Percentiles rank a stretch among this genome's conserved stretches.
phyloP scores from a whole-genome alignment of 306 rosid species.

The Malus sieversii region DNA sequence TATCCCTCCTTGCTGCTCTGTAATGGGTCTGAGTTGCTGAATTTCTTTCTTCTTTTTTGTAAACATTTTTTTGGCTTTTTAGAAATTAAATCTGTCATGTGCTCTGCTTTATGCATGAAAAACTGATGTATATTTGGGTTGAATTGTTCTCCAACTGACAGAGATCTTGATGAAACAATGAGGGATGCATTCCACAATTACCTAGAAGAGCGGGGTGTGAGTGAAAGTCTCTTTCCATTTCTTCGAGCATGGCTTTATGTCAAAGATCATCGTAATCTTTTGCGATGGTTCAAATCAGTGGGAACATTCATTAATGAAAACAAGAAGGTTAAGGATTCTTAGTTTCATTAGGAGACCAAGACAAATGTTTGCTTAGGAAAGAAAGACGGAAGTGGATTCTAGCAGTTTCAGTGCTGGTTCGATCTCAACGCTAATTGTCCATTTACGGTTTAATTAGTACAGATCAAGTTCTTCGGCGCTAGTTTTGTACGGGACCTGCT shows the following conservation, averaged over 20 bases:
- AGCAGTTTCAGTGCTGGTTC: not conserved
- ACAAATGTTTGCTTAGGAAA: not conserved
- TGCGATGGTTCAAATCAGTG: conserved; percentile 77
- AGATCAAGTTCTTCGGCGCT: not conserved
- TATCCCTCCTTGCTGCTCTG: not conserved
- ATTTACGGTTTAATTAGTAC: not conserved
- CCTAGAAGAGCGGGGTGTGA: conserved; percentile 83
- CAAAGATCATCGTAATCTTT: conserved; percentile 72
- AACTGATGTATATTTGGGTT: not conserved
- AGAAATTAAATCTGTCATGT: not conserved
- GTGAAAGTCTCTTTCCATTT: conserved; percentile 72
- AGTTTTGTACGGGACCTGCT: no score
- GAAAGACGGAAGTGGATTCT: not conserved
- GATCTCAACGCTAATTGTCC: not conserved
- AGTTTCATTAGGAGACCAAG: not conserved
- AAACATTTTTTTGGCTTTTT: not conserved
- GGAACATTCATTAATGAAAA: conserved; percentile 57
- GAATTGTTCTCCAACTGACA: conserved; percentile 29
- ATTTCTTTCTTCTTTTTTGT: not conserved
- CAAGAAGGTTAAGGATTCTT: conserved; percentile 36
- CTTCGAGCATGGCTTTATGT: conserved; percentile 97
- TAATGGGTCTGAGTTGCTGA: not conserved
- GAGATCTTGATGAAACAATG: conserved; percentile 69
- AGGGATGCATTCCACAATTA: conserved; percentile 73
- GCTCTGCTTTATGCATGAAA: not conserved